phyloP scores from a whole-genome alignment of 2,329 filamentous ascomycete species.

The Botrytis byssoidea region DNA sequence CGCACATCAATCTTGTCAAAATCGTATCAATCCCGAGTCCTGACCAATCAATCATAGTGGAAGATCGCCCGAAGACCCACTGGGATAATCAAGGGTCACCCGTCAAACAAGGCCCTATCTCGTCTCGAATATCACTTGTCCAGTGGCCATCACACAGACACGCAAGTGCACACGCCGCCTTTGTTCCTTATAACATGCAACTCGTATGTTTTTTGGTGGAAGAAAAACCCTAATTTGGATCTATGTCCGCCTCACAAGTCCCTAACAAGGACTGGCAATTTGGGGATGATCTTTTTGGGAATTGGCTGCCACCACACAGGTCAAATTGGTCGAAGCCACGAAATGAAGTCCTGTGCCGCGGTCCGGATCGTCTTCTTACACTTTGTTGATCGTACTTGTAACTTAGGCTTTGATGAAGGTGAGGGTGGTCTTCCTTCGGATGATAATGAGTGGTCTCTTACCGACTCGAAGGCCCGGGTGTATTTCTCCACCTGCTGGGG shows the following conservation, averaged over 20 bases:
- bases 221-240: not conserved
- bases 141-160: not conserved
- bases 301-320: not conserved
- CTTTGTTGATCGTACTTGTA: not conserved
- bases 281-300: not conserved
- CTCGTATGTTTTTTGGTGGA: not conserved
- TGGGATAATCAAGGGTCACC: constrained; percentile 1
- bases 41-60: constrained; percentile 4
- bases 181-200: not conserved
- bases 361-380: not conserved
- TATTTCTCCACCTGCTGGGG: not conserved
- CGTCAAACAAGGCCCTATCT: constrained; percentile 3
- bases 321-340: not conserved
- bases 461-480: constrained; percentile 1
- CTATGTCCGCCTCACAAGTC: not conserved
- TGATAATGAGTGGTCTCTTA: not conserved
- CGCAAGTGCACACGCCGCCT: constrained; percentile 10
- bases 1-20: constrained; percentile 8
- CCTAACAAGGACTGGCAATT: not conserved
- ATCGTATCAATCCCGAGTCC: not conserved
- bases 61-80: not conserved
- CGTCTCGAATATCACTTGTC: constrained; percentile 6
- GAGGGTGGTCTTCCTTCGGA: not conserved
- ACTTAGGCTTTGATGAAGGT: not conserved
- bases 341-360: not conserved